These are phyloP conservation scores for Escovopsis sp. DNA, from an alignment of 2,329 filamentous ascomycete species.

Conservation along the genomic window DNA sequence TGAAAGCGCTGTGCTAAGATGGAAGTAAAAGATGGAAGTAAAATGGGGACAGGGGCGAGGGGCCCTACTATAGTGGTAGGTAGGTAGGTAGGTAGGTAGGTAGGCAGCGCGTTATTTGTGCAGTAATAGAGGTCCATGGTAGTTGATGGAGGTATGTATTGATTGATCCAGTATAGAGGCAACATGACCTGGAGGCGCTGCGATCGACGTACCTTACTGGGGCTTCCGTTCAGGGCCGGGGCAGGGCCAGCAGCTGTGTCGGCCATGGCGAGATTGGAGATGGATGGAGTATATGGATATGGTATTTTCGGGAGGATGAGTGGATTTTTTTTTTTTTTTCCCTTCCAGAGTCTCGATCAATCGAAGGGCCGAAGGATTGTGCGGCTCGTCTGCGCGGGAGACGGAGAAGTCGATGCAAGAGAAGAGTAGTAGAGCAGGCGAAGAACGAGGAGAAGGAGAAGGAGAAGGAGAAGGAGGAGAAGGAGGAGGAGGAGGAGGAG, in stretches of 20 bases:
- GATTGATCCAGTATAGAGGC: too few species aligned
- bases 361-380: not conserved
- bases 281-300: slow-evolving; percentile 7
- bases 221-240: slow-evolving; percentile 30
- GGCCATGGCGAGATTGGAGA: slow-evolving; percentile 21
- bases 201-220: slow-evolving; percentile 35
- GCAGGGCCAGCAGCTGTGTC: slow-evolving; percentile 14
- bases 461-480: not conserved
- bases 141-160: too few species aligned
- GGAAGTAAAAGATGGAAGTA: not conserved
- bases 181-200: too few species aligned
- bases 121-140: too few species aligned
- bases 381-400: not conserved
- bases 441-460: slow-evolving; percentile 1
- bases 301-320: too few species aligned
- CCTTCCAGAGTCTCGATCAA: not conserved
- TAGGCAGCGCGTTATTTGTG: not conserved
- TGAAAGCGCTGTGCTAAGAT: too few species aligned
- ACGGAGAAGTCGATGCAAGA: not conserved
- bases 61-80: not conserved
- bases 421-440: not conserved
- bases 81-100: not conserved
- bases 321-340: not conserved
- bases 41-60: not conserved
- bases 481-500: slow-evolving; percentile 2